Base-by-base conservation (phyloP, 345 rosid genomes). In the Kernera saxatilis region DNA sequence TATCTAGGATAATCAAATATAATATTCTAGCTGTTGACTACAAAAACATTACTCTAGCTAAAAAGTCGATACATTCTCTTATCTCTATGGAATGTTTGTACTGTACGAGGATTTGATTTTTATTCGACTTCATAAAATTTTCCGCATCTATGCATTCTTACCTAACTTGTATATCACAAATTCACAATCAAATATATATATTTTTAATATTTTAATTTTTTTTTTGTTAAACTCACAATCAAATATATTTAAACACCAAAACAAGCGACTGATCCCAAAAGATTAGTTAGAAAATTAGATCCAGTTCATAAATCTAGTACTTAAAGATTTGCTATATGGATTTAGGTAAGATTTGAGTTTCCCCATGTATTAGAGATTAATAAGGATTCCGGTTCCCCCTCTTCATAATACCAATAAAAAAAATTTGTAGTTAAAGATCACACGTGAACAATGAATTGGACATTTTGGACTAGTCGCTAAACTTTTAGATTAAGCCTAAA, bases 31-130 rank as follows among this genome's bases (percentile, higher is more conserved):
- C 22, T 46, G 22, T 21, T 64, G 69, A 64, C 45, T 5, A 3
- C n/a, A 70, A 21, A 43, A 27, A 26, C 19, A 15, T 15, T 15
- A 35, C 21, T 23, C 2, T 46, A 63, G 27, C 27, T 32, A 62
- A 22, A 72, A 35, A 26, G 30, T 25, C 26, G 33, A 62, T 40
- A 21, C 51, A 44, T 41, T 29, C 62, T 43, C 49, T 23, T 41
- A 64, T 63, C 63, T 41, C 5, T 17, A 44, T 30, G 21, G 48
- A 64, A 72, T 54, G 64, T 72, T 43, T 30, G 26, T 44, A 64
- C 30, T 32, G 64, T 53, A 54, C 70, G 70, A 64, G 36, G 70
- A 72, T 63, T 21, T 63, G 59, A 62, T 72, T 64, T 55, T 64
- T 71, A 62, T 72, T 64, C 55, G 46, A 50, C 21, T 37, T 29